Evolutionary conservation across 331 rosid genomes (phyloP), one percentile per base, ranked within the genome.

Genomic region (Pyrus hybrid): DNA sequence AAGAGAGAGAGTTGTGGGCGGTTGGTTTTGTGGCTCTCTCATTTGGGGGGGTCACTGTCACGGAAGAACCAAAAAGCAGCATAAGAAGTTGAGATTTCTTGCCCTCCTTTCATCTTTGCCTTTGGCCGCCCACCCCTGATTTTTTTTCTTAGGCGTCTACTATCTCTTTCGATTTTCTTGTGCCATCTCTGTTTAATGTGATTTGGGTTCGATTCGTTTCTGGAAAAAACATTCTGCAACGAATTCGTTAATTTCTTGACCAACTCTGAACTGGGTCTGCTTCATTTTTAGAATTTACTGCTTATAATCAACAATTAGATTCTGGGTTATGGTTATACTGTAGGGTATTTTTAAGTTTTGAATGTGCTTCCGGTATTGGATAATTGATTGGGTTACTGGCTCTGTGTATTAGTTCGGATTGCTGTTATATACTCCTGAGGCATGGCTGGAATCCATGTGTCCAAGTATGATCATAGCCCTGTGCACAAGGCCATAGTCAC

Each of bases 401-500:
- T 80, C 73, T 76, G 67, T 68, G 70, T 81, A 71, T 77, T 82
- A 75, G 82, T 77, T 29, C 30, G 30, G 85, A 81, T 76, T 84
- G 80, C 76, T 73, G 74, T 80, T 79, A 72, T 82, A 66, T 80
- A 73, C 83, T 79, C 66, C 74, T 79, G 81, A 83, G 87, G 54
- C 71, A 94, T 95, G 99, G 96, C 99, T 33, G 93, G 91, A 68
- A 85, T 92, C 56, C 93, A 95, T 71, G 92, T 81, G 68, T 58
- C 88, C 0, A 89, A 71, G 73, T 95, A 86, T 87, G 87, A 88
- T 49, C 97, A 95, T 73, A 95, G 99, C 85, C 88, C 97, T 77
- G 97, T 87, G 29, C 99, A 95, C 80, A 92, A 90, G 80, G 97
- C 97, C 85, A 83, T 92, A 37, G 66, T 86, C 77, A 80, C 69